Base-by-base conservation (phyloP, 805 yeast genomes). In the Kodamaea lidongshanica region DNA sequence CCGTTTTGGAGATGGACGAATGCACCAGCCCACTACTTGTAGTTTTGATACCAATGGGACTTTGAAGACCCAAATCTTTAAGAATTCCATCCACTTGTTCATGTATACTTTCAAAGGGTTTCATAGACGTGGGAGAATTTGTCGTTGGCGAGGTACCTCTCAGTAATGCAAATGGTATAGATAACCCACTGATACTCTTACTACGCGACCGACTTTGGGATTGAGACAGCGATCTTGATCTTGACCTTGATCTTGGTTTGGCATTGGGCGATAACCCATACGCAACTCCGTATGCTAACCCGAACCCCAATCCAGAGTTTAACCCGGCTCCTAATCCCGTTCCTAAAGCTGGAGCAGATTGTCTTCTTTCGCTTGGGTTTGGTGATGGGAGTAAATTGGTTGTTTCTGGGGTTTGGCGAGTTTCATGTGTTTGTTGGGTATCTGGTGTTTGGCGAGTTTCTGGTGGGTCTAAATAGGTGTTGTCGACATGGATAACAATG, bases 1-100 rank as follows among this genome's bases (percentile, higher is more conserved):
- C 33, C 11, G 51, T 35, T 33, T 60, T 59, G 12, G 61, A 45
- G 1, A 44, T 29, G 6, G 47, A 43, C 1, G 58, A 50, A 12
- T 40, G 40, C 14, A 45, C 30, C 16, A 19, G 21, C 9, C 39
- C 42, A 13, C 54, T 47, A 21, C 42, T 46, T 14, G 50, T 39
- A 1, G 61, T 48, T 27, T 52, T 54, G 27, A 63, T 42, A 8
- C 65, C 54, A 3, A 62, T 48, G 6, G 70, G 69, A 21, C 42
- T 46, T 36, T 63, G 68, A 16, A 63, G 44, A 1, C 68, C 70
- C 38, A 62, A 43, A 16, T 62, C 67, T 18, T 40, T 46, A 64
- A 45, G 13, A 42, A 38, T 12, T 41, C 38, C 12, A 38, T 28
- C 20, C 62, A 44, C 40, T 63, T 63, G 34, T 56, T 59, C 49